Evolutionary conservation across 345 rosid species (phyloP).

Genomic region (Leavenworthia alabamica): DNA sequence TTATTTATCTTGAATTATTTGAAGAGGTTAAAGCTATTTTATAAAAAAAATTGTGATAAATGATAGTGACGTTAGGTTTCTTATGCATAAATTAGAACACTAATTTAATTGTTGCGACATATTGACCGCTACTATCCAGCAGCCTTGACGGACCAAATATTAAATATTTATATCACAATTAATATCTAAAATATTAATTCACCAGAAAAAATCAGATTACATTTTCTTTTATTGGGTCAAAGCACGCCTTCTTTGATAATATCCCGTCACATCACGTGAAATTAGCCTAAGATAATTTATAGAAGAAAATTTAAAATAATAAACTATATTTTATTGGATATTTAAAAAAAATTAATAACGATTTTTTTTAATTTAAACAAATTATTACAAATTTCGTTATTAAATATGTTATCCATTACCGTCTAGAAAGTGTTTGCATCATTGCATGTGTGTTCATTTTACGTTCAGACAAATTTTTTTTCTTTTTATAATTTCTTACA

Average conservation of each 20-base stretch:
- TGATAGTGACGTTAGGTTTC: neutral
- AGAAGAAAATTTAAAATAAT: neutral
- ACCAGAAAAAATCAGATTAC: neutral
- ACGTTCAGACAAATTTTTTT: neutral
- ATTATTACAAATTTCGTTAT: too few relatives aligned
- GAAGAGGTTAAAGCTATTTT: neutral
- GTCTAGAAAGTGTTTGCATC: neutral
- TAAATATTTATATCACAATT: neutral
- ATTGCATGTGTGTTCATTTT: conserved; percentile 22
- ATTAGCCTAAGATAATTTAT: neutral
- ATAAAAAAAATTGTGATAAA: neutral
- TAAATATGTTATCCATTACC: too few relatives aligned
- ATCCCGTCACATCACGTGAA: conserved; percentile 10
- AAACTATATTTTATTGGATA: too few relatives aligned
- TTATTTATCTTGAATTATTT: neutral
- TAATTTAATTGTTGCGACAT: conserved; percentile 10
- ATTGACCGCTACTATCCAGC: conserved; percentile 27
- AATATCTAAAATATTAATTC: neutral
- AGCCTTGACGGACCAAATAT: conserved; percentile 31
- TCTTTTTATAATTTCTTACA: neutral
- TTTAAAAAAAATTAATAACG: too few relatives aligned
- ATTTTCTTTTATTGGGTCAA: conserved; percentile 16
- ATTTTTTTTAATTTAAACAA: too few relatives aligned
- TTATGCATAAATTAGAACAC: neutral
- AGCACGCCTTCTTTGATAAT: conserved; percentile 30